These are phyloP conservation scores for Byssothecium circinans DNA, from an alignment of 2,329 filamentous ascomycete species.

Conservation along the genomic window DNA sequence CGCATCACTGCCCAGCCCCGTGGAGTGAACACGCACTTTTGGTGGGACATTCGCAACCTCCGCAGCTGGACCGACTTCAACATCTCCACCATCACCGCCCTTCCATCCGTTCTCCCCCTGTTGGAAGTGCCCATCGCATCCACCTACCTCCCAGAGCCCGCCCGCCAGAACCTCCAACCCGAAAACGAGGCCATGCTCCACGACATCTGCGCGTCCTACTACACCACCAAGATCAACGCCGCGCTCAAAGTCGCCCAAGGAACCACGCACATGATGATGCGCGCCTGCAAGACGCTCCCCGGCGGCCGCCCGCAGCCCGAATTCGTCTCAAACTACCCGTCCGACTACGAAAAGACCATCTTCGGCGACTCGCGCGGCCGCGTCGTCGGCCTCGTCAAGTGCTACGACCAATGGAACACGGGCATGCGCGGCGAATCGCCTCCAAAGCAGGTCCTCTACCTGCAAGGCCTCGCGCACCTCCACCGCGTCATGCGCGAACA, in stretches of 20 bases:
- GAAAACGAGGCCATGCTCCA: slow-evolving; percentile 79
- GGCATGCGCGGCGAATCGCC: slow-evolving; percentile 87
- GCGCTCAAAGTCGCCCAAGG: slow-evolving; percentile 76
- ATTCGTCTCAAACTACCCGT: slow-evolving; percentile 66
- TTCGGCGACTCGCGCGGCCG: slow-evolving; percentile 56
- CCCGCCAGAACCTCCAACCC: slow-evolving; percentile 64
- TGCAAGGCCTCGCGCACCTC: slow-evolving; percentile 80
- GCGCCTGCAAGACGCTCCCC: slow-evolving; percentile 37
- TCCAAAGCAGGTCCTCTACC: slow-evolving; percentile 83
- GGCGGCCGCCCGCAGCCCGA: slow-evolving; percentile 61
- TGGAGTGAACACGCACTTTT: slow-evolving; percentile 78
- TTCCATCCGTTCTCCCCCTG: slow-evolving; percentile 72
- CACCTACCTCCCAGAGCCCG: slow-evolving; percentile 62
- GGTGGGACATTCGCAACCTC: slow-evolving; percentile 93
- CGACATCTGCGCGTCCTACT: slow-evolving; percentile 73
- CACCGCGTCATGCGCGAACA: slow-evolving; percentile 94
- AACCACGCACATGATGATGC: slow-evolving; percentile 60
- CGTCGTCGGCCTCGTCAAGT: slow-evolving; percentile 83
- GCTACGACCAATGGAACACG: slow-evolving; percentile 92
- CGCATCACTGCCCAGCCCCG: slow-evolving; percentile 72
- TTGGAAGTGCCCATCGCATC: slow-evolving; percentile 64
- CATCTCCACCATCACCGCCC: slow-evolving; percentile 67
- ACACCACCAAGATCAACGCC: slow-evolving; percentile 83
- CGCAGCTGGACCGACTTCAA: slow-evolving; percentile 82
- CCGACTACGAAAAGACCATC: slow-evolving; percentile 54